Evolutionary conservation across 75 land plant species (phyloP).

Genomic region (Pseudotsuga menziesii): DNA sequence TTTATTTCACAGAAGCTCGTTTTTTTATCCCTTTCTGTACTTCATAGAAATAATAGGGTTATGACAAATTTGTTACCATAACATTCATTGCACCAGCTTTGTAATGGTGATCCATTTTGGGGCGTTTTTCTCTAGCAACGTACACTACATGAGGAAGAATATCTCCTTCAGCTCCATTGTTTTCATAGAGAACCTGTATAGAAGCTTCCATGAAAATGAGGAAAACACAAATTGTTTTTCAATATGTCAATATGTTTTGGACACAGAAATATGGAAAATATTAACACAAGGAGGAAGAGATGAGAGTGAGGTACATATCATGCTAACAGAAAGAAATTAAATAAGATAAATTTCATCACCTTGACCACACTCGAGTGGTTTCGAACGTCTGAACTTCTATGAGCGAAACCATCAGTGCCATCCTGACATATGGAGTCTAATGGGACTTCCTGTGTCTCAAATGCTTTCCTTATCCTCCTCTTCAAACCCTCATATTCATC

Average conservation of each 20-base stretch:
- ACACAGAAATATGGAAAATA: background rate
- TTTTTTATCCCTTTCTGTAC: no score
- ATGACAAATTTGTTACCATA: constrained; percentile 1
- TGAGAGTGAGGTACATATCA: background rate
- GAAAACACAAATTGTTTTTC: no score
- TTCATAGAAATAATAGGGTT: background rate
- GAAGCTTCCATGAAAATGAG: background rate
- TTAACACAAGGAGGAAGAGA: no score
- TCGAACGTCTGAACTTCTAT: background rate
- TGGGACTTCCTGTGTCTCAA: background rate
- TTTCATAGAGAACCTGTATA: constrained; percentile 6
- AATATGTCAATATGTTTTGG: no score
- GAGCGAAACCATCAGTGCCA: background rate
- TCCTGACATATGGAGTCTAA: background rate
- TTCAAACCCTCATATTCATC: no score
- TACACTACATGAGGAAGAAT: background rate
- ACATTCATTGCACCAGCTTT: constrained; percentile 12
- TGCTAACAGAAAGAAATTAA: background rate
- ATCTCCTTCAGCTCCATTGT: background rate
- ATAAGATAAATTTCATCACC: no score
- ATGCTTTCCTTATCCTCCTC: constrained; percentile 1
- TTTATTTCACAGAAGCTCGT: no score
- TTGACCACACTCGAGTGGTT: no score
- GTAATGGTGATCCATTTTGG: background rate
- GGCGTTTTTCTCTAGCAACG: constrained; percentile 3